Percentiles rank a stretch among this genome's conserved stretches.
Evolutionary conservation across 2,329 filamentous ascomycete genomes (phyloP).

Genomic region (Nemania sp.): DNA sequence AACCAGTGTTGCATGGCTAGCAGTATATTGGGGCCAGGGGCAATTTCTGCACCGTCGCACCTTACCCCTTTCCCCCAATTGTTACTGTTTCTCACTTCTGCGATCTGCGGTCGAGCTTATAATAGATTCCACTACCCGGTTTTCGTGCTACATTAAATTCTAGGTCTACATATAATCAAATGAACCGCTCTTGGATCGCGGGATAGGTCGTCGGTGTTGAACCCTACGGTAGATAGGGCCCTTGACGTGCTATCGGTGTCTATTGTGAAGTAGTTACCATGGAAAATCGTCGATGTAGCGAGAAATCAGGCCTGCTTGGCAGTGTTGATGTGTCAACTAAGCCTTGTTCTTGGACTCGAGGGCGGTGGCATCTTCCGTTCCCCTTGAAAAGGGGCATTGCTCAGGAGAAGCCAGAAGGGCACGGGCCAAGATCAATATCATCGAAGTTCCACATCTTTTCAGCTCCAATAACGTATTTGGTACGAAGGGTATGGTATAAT

Average conservation of each 20-base stretch:
- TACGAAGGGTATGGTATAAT: not conserved
- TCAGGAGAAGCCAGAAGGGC: conserved; percentile 6
- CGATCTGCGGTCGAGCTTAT: not conserved
- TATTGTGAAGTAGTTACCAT: conserved; percentile 18
- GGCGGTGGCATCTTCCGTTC: not conserved
- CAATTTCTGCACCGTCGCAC: conserved; percentile 6
- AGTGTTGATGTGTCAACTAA: not conserved
- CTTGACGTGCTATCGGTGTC: not conserved
- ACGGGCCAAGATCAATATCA: conserved; percentile 19
- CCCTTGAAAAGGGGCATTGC: conserved; percentile 9
- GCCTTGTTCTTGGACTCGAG: conserved; percentile 1
- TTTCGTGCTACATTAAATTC: conserved; percentile 21
- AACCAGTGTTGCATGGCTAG: not conserved
- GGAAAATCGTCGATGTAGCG: no score
- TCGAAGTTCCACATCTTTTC: conserved; percentile 6
- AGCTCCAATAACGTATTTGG: conserved; percentile 2
- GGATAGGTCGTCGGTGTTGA: conserved; percentile 7
- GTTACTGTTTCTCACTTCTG: not conserved
- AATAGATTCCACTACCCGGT: not conserved
- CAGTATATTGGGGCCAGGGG: conserved; percentile 4
- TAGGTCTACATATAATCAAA: not conserved
- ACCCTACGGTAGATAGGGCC: conserved; percentile 1
- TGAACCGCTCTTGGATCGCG: not conserved
- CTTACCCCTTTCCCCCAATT: conserved; percentile 22
- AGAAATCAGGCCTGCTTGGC: no score